Percentiles rank a stretch among this genome's conserved stretches.
These are phyloP conservation scores for Cronartium ribicola DNA, from an alignment of 1,284 basidiomycete species.

Conservation along the genomic window DNA sequence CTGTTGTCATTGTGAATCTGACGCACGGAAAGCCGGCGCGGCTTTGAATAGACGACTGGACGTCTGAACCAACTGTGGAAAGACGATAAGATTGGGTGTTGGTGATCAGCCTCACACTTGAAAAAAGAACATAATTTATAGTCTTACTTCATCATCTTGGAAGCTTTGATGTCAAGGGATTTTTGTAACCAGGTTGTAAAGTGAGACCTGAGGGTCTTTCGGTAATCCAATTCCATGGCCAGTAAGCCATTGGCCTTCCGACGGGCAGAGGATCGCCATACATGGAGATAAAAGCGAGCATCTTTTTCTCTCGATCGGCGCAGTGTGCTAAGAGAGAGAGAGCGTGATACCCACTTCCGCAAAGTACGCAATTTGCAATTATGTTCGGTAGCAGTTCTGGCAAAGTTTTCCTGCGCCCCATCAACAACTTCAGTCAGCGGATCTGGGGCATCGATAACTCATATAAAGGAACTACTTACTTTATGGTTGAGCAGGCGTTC, in stretches of 20 bases:
- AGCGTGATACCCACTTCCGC: conserved; percentile 6
- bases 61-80: neutral
- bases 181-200: conserved; percentile 15
- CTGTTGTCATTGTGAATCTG: too few species aligned
- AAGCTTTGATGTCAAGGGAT: conserved; percentile 16
- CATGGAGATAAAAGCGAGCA: neutral
- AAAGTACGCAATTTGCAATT: neutral
- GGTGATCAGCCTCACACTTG: neutral
- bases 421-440: neutral
- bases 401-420: neutral
- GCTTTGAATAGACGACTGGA: neutral
- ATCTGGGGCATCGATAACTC: neutral
- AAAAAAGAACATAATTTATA: neutral
- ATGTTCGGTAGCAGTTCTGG: neutral
- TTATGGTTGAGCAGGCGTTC: neutral
- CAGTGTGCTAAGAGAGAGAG: neutral
- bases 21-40: too few species aligned
- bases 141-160: conserved; percentile 20
- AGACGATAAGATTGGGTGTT: neutral
- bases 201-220: neutral
- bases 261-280: neutral
- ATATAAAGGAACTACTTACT: neutral
- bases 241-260: neutral
- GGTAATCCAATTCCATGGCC: neutral
- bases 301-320: neutral